Evolutionary conservation across 805 yeast genomes (phyloP), one percentile per base, ranked within the genome.

Genomic region (Isabelozyma heimii): DNA sequence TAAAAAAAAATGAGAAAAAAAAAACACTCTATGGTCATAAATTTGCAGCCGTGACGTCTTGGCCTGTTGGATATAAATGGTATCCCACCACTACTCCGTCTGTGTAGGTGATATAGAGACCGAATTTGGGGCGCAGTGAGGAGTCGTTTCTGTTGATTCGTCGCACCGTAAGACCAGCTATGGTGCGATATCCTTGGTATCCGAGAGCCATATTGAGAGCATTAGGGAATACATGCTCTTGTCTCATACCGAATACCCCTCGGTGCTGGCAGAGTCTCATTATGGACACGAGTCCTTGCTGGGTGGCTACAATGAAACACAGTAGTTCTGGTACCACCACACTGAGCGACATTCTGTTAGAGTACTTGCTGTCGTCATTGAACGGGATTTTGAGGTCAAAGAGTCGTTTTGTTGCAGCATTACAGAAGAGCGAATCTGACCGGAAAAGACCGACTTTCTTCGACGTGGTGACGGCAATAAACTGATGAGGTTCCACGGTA

Each of bases 361-460:
- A 57, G 55, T 57, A 65, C 40, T 56, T 55, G 8, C 60, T 57
- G 16, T 72, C 79, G 12, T 72, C 77, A 46, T 63, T 65, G 24
- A 58, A 57, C 7, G 78, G 73, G 17, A 66, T 56, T 1, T 59
- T 57, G 52, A 72, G 57, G 14, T 69, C 68, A 55, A 79, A 81
- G 1, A 80, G 58, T 17, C 69, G 60, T 4, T 70, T 61, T 0
- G 81, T 74, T 1, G 80, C 71, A 4, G 80, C 72, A 53, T 71
- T 75, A 56, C 84, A 80, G 35, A 76, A 68, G 17, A 82, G 63
- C 9, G 72, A 67, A 44, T 76, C 75, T 0, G 68, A 67, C 24
- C 75, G 64, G 53, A 79, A 76, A 24, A 83, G 58, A 0, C 78
- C 83, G 12, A 77, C 52, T 40, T 68, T 65, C 26, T 65, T 55